phyloP scores from a whole-genome alignment of 2,329 filamentous ascomycete genomes.

The Arthrinium puccinioides region DNA sequence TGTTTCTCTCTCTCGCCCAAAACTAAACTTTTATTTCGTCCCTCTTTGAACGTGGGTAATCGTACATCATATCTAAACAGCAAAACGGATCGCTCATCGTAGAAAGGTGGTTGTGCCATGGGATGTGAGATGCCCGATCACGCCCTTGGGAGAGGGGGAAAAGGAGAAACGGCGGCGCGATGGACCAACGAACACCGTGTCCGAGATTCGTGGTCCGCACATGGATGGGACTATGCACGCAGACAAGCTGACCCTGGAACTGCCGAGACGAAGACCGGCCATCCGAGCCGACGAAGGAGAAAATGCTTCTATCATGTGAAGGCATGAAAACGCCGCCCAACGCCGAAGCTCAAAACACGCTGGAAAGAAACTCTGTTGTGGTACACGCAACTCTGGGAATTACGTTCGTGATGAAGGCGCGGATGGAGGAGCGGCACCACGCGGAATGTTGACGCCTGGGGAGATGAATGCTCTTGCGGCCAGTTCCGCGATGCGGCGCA shows the following conservation, averaged over 20 bases:
- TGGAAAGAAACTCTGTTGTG: neutral
- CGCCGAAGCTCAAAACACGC: constrained; percentile 1
- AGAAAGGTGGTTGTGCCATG: constrained; percentile 9
- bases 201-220: too few species aligned
- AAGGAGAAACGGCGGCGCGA: too few species aligned
- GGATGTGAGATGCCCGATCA: too few species aligned
- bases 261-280: too few species aligned
- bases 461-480: constrained; percentile 52
- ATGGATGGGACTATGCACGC: too few species aligned
- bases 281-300: too few species aligned
- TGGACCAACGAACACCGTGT: too few species aligned
- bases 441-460: constrained; percentile 40
- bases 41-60: neutral
- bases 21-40: constrained; percentile 4
- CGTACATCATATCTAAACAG: constrained; percentile 4
- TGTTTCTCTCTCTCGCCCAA: constrained; percentile 1
- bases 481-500: constrained; percentile 63
- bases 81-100: constrained; percentile 1
- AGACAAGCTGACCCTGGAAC: too few species aligned
- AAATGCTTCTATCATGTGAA: too few species aligned
- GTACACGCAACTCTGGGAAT: neutral
- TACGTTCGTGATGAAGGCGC: neutral
- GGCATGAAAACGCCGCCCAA: neutral
- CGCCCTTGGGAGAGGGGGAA: too few species aligned
- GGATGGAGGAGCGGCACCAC: constrained; percentile 9